A percentile compares a stretch with the other conserved stretches of the same genome.
Evolutionary conservation across 768 basidiomycete species (phyloP).

Genomic region (Fistulinella prunicolor): DNA sequence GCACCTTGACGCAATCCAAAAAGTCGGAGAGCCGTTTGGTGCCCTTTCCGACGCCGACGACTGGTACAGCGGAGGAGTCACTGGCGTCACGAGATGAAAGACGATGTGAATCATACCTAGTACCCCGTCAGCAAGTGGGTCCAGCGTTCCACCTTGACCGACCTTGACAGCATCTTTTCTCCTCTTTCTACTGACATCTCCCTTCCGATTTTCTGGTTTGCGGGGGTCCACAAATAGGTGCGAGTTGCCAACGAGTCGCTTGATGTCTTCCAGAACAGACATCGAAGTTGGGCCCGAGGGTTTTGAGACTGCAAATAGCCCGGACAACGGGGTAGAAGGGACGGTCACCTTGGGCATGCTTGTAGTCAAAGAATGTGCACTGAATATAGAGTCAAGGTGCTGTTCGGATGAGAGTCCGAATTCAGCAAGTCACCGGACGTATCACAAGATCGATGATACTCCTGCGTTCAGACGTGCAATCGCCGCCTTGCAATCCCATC

Average conservation of each 20-base stretch:
- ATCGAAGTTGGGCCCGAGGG: conserved; percentile 94
- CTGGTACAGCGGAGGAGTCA: conserved; percentile 38
- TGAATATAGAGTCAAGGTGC: background rate
- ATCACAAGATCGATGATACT: too few relatives aligned
- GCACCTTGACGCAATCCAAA: conserved; percentile 86
- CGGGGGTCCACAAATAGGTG: conserved; percentile 67
- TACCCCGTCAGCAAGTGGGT: conserved; percentile 95
- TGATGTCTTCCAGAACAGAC: conserved; percentile 82
- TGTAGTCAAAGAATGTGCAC: too few relatives aligned
- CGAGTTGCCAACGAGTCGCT: conserved; percentile 73
- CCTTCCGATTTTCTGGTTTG: conserved; percentile 51
- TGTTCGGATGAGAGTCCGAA: too few relatives aligned
- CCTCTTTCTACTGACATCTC: conserved; percentile 41
- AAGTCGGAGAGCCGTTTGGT: conserved; percentile 85
- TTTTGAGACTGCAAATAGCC: conserved; percentile 84
- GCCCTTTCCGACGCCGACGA: conserved; percentile 84
- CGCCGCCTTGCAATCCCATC: too few relatives aligned
- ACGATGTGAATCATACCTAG: conserved; percentile 53
- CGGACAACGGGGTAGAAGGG: conserved; percentile 63
- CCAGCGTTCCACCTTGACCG: conserved; percentile 92
- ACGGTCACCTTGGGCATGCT: conserved; percentile 65
- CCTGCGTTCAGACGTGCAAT: too few relatives aligned
- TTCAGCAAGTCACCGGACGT: too few relatives aligned
- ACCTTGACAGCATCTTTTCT: conserved; percentile 62
- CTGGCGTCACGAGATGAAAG: background rate